These are phyloP conservation scores for Aspergillus coremiiformis DNA, from an alignment of 495 filamentous ascomycete genomes.

Conservation along the genomic window DNA sequence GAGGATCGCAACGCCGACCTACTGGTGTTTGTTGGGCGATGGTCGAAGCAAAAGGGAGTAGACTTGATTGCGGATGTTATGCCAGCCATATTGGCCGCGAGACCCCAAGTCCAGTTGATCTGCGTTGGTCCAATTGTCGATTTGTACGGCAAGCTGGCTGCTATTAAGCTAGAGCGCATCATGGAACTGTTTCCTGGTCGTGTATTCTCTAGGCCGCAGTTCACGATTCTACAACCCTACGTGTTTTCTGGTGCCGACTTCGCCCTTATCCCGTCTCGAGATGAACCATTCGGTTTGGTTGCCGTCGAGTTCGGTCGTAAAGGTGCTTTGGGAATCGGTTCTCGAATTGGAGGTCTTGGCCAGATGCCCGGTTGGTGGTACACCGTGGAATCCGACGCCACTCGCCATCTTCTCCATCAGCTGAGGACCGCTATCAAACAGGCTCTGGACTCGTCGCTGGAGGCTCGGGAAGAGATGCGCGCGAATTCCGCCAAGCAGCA, in stretches of 20 bases:
- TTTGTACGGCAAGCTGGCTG: constrained; percentile 71
- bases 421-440: constrained; percentile 62
- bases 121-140: constrained; percentile 69
- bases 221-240: constrained; percentile 64
- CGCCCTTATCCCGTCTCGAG: constrained; percentile 73
- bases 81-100: constrained; percentile 58
- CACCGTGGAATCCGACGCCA: constrained; percentile 60
- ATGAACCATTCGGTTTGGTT: constrained; percentile 74
- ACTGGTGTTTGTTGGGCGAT: constrained; percentile 71
- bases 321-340: constrained; percentile 67
- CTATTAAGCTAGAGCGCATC: constrained; percentile 61
- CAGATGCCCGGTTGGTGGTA: constrained; percentile 78
- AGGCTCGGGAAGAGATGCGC: constrained; percentile 59
- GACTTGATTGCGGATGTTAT: constrained; percentile 74
- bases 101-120: constrained; percentile 61
- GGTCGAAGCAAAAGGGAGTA: constrained; percentile 73
- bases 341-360: constrained; percentile 57
- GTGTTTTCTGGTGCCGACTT: constrained; percentile 77
- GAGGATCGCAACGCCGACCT: constrained; percentile 61
- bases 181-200: constrained; percentile 67
- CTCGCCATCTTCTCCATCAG: constrained; percentile 64
- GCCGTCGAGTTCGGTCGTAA: constrained; percentile 76
- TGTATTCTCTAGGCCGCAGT: constrained; percentile 70
- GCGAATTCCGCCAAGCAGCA: constrained; percentile 69
- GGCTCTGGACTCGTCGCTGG: constrained; percentile 53